A percentile compares a stretch with the other conserved stretches of the same genome.
These are phyloP conservation scores for Aspergillus puulaauensis DNA, from an alignment of 2,329 filamentous ascomycete genomes.

Conservation along the genomic window DNA sequence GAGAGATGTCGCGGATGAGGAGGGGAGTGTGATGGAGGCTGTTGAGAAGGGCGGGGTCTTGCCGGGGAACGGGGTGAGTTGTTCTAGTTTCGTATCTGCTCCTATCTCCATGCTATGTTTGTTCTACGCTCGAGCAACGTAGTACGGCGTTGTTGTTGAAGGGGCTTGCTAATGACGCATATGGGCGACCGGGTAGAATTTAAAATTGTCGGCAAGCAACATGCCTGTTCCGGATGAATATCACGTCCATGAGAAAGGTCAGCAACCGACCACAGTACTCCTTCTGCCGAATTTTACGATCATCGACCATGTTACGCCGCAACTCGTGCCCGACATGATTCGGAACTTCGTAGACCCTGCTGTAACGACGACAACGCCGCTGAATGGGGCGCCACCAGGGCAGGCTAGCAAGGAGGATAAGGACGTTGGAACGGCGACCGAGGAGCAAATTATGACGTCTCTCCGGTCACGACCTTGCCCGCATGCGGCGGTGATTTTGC, in stretches of 20 bases:
- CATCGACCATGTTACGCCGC: constrained; percentile 79
- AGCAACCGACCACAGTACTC: constrained; percentile 72
- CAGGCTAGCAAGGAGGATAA: constrained; percentile 37
- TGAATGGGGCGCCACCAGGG: constrained; percentile 31
- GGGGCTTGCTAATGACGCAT: constrained; percentile 6
- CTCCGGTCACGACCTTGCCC: constrained; percentile 67
- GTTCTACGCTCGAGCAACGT: background rate
- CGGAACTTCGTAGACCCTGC: constrained; percentile 66
- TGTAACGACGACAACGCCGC: constrained; percentile 71
- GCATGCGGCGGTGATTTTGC: constrained; percentile 81
- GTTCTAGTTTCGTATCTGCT: background rate
- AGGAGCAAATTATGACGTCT: constrained; percentile 33
- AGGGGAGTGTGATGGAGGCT: constrained; percentile 79
- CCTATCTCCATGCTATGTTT: background rate
- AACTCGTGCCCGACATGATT: constrained; percentile 70
- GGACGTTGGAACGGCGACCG: constrained; percentile 15
- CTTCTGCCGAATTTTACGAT: constrained; percentile 82
- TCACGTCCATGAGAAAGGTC: constrained; percentile 55
- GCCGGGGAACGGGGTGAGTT: constrained; percentile 44
- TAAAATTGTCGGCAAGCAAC: constrained; percentile 91
- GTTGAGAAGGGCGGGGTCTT: constrained; percentile 51
- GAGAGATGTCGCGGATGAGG: constrained; percentile 82
- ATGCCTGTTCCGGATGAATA: constrained; percentile 73
- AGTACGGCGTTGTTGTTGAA: background rate
- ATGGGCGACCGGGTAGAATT: constrained; percentile 52